Evolutionary conservation across 2,329 filamentous ascomycete species (phyloP).

Genomic region (Trichothecium roseum): DNA sequence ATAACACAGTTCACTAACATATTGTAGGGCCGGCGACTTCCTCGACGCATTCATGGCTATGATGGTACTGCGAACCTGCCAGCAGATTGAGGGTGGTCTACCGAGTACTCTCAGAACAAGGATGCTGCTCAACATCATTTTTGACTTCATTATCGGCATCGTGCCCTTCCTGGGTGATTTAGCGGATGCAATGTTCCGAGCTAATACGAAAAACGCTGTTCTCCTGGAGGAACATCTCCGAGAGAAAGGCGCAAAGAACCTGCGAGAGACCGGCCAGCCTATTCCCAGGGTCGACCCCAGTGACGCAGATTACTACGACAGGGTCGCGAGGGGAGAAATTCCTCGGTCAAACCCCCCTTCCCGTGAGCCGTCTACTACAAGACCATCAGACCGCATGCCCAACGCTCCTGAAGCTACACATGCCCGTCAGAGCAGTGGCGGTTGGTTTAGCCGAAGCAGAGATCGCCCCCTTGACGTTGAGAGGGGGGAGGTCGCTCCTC

Average conservation of each 20-base stretch:
- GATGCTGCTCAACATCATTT: conserved; percentile 72
- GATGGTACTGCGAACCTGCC: conserved; percentile 64
- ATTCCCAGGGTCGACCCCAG: conserved; percentile 40
- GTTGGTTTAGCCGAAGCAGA: conserved; percentile 18
- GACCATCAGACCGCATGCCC: conserved; percentile 9
- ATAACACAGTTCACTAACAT: conserved; percentile 9
- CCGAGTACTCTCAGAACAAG: conserved; percentile 46
- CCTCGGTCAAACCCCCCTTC: conserved; percentile 12
- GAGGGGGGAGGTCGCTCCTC: conserved; percentile 12
- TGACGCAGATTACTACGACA: conserved; percentile 41
- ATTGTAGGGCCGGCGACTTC: conserved; percentile 54
- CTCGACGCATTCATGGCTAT: conserved; percentile 65
- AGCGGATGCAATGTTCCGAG: conserved; percentile 60
- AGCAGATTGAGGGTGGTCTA: conserved; percentile 67
- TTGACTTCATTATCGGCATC: conserved; percentile 66
- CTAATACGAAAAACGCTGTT: conserved; percentile 67
- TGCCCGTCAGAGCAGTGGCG: conserved; percentile 14
- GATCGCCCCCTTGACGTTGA: conserved; percentile 19
- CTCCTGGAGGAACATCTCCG: conserved; percentile 59
- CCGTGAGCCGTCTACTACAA: conserved; percentile 13
- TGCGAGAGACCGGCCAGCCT: conserved; percentile 34
- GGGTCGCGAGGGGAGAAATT: conserved; percentile 15
- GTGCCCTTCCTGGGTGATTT: conserved; percentile 70
- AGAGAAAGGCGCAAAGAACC: conserved; percentile 51
- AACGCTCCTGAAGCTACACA: conserved; percentile 16